Conservation (phyloP, 768 basidiomycete species). For the Boletus vinaceobasis region DNA sequence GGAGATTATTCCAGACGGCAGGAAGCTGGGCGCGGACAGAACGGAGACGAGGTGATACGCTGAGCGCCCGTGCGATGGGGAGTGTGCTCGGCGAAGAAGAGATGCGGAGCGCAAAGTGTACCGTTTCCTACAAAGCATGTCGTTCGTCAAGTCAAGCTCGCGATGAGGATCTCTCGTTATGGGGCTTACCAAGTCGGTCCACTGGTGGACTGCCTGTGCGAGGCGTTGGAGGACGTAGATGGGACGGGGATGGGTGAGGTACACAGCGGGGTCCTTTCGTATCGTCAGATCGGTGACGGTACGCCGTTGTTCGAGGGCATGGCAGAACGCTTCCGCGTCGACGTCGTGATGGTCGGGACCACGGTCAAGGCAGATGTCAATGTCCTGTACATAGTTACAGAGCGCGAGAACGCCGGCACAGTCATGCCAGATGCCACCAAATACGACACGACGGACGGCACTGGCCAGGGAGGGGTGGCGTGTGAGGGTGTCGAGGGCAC, state of each 20-base stretch:
- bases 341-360: slow-evolving; percentile 8
- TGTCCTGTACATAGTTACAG: slow-evolving; percentile 32
- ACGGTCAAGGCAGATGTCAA: slow-evolving; percentile 37
- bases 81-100: slow-evolving; percentile 36
- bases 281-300: slow-evolving; percentile 47
- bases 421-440: slow-evolving; percentile 40
- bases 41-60: slow-evolving; percentile 42
- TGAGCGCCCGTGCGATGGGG: slow-evolving; percentile 35
- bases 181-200: slow-evolving; percentile 47
- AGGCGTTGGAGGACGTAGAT: slow-evolving; percentile 44
- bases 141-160: slow-evolving; percentile 4
- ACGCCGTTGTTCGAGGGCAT: slow-evolving; percentile 36
- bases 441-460: slow-evolving; percentile 40
- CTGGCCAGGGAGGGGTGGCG: slow-evolving; percentile 36
- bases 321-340: slow-evolving; percentile 37
- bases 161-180: not conserved
- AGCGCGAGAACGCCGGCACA: slow-evolving; percentile 38
- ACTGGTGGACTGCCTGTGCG: slow-evolving; percentile 41
- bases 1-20: slow-evolving; percentile 53
- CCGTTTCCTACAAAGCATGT: slow-evolving; percentile 40
- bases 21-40: slow-evolving; percentile 54
- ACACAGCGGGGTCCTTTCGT: slow-evolving; percentile 48
- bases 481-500: slow-evolving; percentile 37
- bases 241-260: slow-evolving; percentile 52
- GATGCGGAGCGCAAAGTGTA: slow-evolving; percentile 54